Evolutionary conservation across 2,329 filamentous ascomycete species (phyloP), one percentile per base, ranked within the genome.

Genomic region (Penicillium sp.): DNA sequence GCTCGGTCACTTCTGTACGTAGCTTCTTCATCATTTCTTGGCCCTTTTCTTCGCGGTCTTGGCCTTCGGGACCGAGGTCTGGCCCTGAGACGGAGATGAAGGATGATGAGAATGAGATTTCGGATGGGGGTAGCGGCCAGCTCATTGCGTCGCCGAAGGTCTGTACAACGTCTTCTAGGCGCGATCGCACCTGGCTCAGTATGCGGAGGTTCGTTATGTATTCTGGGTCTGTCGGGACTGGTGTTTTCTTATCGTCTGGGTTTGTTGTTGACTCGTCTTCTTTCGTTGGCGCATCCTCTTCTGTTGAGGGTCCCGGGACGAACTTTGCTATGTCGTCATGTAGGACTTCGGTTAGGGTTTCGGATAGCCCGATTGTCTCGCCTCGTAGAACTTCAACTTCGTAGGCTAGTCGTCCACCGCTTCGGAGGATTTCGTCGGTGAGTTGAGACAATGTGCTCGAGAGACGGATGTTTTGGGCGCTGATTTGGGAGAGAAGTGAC

Each of bases 121-220:
- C 91, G 0, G 90, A 95, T 0, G 93, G 92, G 0, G 93, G 90
- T 47, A 97, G 85, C 1, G 90, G 88, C 82, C 96, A 97, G 65
- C 95, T 88, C 90, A 97, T 96, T 31, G 94, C 93, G 65, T 95
- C 88, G 38, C 92, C 93, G 72, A 99, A 99, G 1, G 88, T 88
- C 72, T 90, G 89, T 67, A 97, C 91, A 25, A 97, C 92, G 1
- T 86, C 83, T 61, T 97, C 92, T 16, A 99, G 82, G n/a, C 91
- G 88, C 1, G 84, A 78, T 48, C 92, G 89, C 28, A 97, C 91
- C 40, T 88, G 82, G 4, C 88, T 90, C 36, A 99, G 80, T 14
- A 88, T 95, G 63, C 90, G 89, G 53, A 99, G 81, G 62, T 91
- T 88, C 49, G 83, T 82, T 61, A 97, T 88, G 72, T 88, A 90